Percentiles rank a stretch among this genome's conserved stretches.
phyloP scores from a whole-genome alignment of 2,329 filamentous ascomycete species.

The Colletotrichum sp. region DNA sequence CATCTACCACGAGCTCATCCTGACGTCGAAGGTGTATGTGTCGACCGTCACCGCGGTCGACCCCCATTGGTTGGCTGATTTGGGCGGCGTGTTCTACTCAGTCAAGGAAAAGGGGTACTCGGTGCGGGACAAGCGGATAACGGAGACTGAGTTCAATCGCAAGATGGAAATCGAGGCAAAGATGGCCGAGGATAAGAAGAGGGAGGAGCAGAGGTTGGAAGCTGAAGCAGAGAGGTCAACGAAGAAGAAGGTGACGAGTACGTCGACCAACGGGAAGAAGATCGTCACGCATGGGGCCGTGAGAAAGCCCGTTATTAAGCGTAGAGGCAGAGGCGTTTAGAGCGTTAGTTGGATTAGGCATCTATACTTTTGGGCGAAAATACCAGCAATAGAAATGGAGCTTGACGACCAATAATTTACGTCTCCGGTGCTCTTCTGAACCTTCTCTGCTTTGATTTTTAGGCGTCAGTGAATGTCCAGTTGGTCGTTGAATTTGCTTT shows the following conservation, averaged over 20 bases:
- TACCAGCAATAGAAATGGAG: background rate
- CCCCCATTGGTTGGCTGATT: constrained; percentile 94
- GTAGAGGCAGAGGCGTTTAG: constrained; percentile 59
- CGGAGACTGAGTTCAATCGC: constrained; percentile 89
- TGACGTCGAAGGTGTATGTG: constrained; percentile 98
- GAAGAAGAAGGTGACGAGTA: constrained; percentile 42
- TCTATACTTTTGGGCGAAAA: background rate
- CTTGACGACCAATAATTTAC: background rate
- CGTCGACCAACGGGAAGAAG: constrained; percentile 51
- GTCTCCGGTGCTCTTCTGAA: background rate
- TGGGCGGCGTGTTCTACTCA: constrained; percentile 96
- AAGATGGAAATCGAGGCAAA: constrained; percentile 93
- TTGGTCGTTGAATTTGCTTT: background rate
- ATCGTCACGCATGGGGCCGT: constrained; percentile 67
- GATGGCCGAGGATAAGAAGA: constrained; percentile 85
- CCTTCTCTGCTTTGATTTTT: background rate
- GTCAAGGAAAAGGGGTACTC: constrained; percentile 98
- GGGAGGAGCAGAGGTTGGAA: constrained; percentile 62
- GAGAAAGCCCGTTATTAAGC: constrained; percentile 63
- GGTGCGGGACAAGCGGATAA: constrained; percentile 81
- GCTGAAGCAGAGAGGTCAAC: constrained; percentile 52
- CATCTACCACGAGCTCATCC: constrained; percentile 95
- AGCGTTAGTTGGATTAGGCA: background rate
- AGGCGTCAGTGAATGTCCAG: background rate
- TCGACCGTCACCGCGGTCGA: constrained; percentile 95